A percentile compares a stretch with the other conserved stretches of the same genome.
Evolutionary conservation across 305 asterid genomes (phyloP).

Genomic region (Fraxinus sp.): DNA sequence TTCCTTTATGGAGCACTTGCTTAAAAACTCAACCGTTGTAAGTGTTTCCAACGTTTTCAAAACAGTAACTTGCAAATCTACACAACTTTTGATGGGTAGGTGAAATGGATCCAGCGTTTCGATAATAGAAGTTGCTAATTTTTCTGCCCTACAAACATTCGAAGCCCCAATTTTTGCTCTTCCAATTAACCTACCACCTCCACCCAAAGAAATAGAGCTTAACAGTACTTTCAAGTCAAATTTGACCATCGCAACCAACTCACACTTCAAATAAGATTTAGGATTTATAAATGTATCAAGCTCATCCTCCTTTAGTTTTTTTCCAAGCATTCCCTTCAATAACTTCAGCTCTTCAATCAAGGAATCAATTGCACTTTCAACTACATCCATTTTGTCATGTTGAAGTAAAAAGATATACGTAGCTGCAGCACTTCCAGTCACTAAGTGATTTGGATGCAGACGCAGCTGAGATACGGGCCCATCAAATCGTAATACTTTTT

Average conservation of each 20-base stretch:
- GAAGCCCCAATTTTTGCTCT: constrained; percentile 46
- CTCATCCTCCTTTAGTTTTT: constrained; percentile 39
- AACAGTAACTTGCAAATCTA: constrained; percentile 72
- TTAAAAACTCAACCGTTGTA: constrained; percentile 55
- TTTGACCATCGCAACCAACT: constrained; percentile 65
- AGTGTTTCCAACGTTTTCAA: constrained; percentile 71
- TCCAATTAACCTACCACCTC: constrained; percentile 44
- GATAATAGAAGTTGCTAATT: constrained; percentile 49
- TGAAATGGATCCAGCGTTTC: constrained; percentile 64
- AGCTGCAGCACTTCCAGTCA: constrained; percentile 91
- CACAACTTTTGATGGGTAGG: constrained; percentile 49
- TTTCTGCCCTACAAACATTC: constrained; percentile 58
- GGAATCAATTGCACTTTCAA: constrained; percentile 59
- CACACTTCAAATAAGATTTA: constrained; percentile 51
- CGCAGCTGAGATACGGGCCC: constrained; percentile 86
- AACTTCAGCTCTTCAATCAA: constrained; percentile 76
- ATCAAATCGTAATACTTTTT: constrained; percentile 62
- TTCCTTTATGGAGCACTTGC: constrained; percentile 60
- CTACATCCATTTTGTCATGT: constrained; percentile 72
- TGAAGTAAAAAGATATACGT: constrained; percentile 88
- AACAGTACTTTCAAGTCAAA: constrained; percentile 76
- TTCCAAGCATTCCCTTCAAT: constrained; percentile 50
- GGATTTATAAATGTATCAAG: constrained; percentile 35
- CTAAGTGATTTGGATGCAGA: constrained; percentile 94
- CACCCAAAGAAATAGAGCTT: constrained; percentile 59